Conservation (phyloP, 768 basidiomycete genomes). For the Hericium alpestre region DNA sequence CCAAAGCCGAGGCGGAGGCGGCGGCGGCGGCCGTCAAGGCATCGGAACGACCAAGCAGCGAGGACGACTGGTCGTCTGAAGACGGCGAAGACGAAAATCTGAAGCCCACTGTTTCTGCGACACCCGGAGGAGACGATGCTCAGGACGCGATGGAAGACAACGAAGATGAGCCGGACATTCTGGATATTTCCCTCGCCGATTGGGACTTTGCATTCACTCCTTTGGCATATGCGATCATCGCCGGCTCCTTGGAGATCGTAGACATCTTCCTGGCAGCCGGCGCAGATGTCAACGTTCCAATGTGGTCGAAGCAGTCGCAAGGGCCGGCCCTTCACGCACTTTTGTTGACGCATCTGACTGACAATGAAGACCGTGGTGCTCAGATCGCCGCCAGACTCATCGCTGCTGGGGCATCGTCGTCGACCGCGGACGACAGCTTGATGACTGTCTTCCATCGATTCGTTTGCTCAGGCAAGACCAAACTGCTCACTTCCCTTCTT, state of each 20-base stretch:
- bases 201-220: conserved; percentile 52
- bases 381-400: conserved; percentile 20
- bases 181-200: conserved; percentile 42
- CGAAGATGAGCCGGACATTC: conserved; percentile 39
- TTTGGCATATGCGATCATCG: conserved; percentile 40
- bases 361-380: conserved; percentile 14
- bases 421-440: conserved; percentile 19
- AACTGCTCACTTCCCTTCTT: conserved; percentile 19
- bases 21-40: conserved; percentile 4
- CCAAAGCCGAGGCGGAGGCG: conserved; percentile 5
- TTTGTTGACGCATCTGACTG: conserved; percentile 16
- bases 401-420: conserved; percentile 19
- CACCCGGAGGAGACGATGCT: too few relatives aligned
- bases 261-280: conserved; percentile 37
- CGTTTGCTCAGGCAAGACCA: conserved; percentile 14
- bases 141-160: conserved; percentile 35
- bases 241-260: conserved; percentile 32
- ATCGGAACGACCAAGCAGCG: conserved; percentile 12
- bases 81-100: conserved; percentile 1
- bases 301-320: conserved; percentile 21
- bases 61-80: conserved; percentile 13
- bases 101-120: conserved; percentile 3
- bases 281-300: conserved; percentile 29
- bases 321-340: conserved; percentile 18
- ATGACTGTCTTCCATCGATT: conserved; percentile 23